phyloP scores from a whole-genome alignment of 805 yeast species.

The Wickerhamomyces alni region DNA sequence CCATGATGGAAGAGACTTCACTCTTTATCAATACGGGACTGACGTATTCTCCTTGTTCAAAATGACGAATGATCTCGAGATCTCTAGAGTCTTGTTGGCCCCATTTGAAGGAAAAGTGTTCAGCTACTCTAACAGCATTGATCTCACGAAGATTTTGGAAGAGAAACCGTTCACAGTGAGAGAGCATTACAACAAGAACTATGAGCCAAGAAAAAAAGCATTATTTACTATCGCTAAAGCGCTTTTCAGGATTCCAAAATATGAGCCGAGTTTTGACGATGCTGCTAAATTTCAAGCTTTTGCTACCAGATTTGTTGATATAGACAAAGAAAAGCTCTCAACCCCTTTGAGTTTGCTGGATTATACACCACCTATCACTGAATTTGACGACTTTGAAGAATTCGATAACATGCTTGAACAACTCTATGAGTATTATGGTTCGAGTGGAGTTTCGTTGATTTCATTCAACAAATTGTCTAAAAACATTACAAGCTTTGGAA shows the following conservation, averaged over 20 bases:
- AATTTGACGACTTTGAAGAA: conserved; percentile 25
- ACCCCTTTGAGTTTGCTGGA: conserved; percentile 14
- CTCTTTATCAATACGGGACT: conserved; percentile 4
- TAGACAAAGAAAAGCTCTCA: conserved; percentile 1
- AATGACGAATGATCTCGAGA: conserved; percentile 1
- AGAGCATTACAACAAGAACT: no score
- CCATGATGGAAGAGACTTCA: conserved; percentile 1
- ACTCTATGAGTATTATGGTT: conserved; percentile 23
- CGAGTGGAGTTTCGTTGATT: conserved; percentile 15
- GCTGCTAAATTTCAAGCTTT: conserved; percentile 10
- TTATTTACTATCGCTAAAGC: neutral
- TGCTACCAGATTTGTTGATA: conserved; percentile 6
- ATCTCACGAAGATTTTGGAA: no score
- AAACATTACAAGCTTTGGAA: conserved; percentile 1
- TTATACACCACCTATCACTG: conserved; percentile 21
- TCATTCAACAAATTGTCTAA: neutral
- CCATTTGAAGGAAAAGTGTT: conserved; percentile 1
- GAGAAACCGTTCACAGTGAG: no score
- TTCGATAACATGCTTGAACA: conserved; percentile 36
- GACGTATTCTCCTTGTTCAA: conserved; percentile 1
- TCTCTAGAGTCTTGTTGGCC: conserved; percentile 6
- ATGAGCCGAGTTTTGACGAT: conserved; percentile 4
- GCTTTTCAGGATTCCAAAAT: conserved; percentile 6
- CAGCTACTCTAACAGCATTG: neutral
- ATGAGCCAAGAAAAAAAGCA: neutral